Evolutionary conservation across 2,329 filamentous ascomycete species (phyloP), one percentile per base, ranked within the genome.

Genomic region (Coniella lustricola): DNA sequence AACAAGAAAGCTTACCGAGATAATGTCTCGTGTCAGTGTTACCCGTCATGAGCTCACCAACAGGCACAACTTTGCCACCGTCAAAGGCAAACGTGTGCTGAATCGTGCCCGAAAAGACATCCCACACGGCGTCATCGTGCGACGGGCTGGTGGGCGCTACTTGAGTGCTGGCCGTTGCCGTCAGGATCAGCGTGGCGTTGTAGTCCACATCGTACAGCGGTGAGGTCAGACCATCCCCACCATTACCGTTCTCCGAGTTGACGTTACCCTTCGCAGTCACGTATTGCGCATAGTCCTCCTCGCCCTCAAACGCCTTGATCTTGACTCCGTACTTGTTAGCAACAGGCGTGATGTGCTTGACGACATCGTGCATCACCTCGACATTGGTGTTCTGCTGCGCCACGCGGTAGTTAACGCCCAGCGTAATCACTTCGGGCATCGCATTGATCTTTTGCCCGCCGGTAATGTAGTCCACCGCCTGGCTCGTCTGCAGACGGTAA

Each of bases 371-470:
- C 49, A 68, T 71, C 5, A 77, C 64, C 20, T 66, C 59, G 14
- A 70, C 60, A 3, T 73, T 70, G 2, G 68, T 69, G 54, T 77
- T 70, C 52, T 77, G 75, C 14, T 76, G 67, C n/a, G 75, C 76
- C 35, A 80, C 70, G 7, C 77, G 75, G 62, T 79, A 75, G 57
- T 81, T 80, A 33, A 80, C 68, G 1, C 71, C 67, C 0, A 74
- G 68, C 3, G 64, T 69, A 38, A 76, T 70, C 38, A 71, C 72
- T 59, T 80, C 76, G 0, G 77, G 77, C 34, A 81, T 67, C 2
- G 77, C 77, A 49, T 81, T 81, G 54, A 75, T 72, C 58, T 81
- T 81, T 37, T 77, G 71, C 9, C 77, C 77, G 20, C 76, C 77
- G 31, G 62, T 60, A 56, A 80, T 71, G 31, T 77, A 62, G 56